Base-by-base conservation (phyloP, 345 rosid species). In the Eucalyptus cladocalyx region DNA sequence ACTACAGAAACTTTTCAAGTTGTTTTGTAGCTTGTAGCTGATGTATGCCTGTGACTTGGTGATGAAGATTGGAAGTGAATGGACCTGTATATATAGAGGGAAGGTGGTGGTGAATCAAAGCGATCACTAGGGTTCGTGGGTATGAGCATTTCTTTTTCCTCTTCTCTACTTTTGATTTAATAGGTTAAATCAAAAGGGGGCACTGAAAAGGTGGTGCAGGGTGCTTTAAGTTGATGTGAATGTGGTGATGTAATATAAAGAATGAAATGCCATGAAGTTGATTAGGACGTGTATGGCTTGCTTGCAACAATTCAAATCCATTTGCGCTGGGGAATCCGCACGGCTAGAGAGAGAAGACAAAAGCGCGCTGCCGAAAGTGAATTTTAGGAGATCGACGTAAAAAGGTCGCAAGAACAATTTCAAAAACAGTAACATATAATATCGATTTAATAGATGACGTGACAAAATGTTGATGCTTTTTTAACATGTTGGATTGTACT, bases 231-330 rank as follows among this genome's bases (percentile, higher is more conserved):
- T 76, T 76, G 85, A 76, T 76, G 85, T 76, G 85, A 40, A 23
- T 76, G 24, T 23, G 85, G 42, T 76, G 85, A 76, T 76, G 85
- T 40, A 76, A 76, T 76, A 40, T 37, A 76, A 76, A 76, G 85
- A 12, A 40, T 6, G 47, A 40, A 76, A 17, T 28, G 58, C 90
- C 83, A 86, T 87, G 83, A 49, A 89, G 87, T 81, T 91, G 94
- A 94, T n/a, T 40, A 62, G 37, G 95, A 91, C 92, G n/a, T 89
- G 80, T 89, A 86, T 87, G 92, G 91, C 88, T 90, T 87, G 50
- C 80, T 65, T 6, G 51, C 26, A 89, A 54, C 89, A 53, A 16
- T 87, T 28, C 48, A 53, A 43, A 62, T 40, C 62, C 86, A 53
- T 91, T 91, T 40, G 92, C 89, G 80, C 88, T 40, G 48, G 86